Base-by-base conservation (phyloP, 768 basidiomycete species). In the Phallus indusiatus region DNA sequence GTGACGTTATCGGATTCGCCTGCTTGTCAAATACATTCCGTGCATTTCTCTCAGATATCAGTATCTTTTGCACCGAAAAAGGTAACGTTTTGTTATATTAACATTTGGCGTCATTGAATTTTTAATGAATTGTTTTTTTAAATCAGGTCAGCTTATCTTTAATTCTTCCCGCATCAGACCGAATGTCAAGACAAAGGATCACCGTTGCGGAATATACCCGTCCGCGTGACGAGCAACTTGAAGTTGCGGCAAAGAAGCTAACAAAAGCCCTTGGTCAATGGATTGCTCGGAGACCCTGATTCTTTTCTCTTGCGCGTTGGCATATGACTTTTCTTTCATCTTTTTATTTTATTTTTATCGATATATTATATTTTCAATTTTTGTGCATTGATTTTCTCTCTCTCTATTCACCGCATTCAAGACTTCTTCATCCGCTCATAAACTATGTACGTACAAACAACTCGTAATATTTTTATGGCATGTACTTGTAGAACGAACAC, bases 211-310 rank as follows among this genome's bases (percentile, higher is more conserved):
- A 61, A 48, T 62, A 60, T 28, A 62, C 61, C 22, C 57, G 66
- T 17, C 35, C 59, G 11, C 74, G 75, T 59, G 77, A 82, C 37
- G 84, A 86, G 67, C 73, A 70, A 62, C 67, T 88, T 46, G 85
- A 88, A 68, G 65, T 69, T 3, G 68, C 78, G 0, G 85, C 85
- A 33, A 77, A 74, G 65, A 73, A 70, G 63, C 69, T 88, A 28
- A 78, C 81, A 1, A 69, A 62, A 54, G 76, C 79, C 64, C 68
- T 88, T 42, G 72, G 67, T 62, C 67, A 62, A 8, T 79, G 78
- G 76, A 42, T 42, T 42, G 42, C 42, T n/a, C 42, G n/a, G n/a
- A 42, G 14, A 10, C 42, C 4, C 12, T 42, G 42, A 42, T 42
- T 42, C 4, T 42, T 42, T 11, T 42, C n/a, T n/a, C n/a, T n/a